Conservation (phyloP, 768 basidiomycete species). For the Termitomyces sp. region DNA sequence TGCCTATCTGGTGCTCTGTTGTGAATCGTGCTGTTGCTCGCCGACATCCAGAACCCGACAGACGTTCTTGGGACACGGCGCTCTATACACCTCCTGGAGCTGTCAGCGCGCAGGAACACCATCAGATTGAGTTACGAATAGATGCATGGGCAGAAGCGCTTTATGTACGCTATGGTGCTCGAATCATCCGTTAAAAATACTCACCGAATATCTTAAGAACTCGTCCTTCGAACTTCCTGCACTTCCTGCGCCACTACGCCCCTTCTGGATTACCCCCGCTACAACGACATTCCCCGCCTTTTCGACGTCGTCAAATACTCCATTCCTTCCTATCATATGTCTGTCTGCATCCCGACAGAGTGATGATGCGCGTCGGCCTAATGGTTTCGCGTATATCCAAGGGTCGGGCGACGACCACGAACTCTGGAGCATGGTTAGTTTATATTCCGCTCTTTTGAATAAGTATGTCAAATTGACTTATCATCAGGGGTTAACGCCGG, state of each 20-base stretch:
- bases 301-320: conserved; percentile 21
- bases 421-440: conserved; percentile 70
- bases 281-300: conserved; percentile 43
- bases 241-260: conserved; percentile 64
- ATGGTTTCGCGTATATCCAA: conserved; percentile 86
- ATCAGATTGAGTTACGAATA: conserved; percentile 65
- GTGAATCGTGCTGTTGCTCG: conserved; percentile 61
- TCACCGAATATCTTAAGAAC: conserved; percentile 30
- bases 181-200: background rate
- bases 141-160: conserved; percentile 68
- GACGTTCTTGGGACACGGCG: conserved; percentile 43
- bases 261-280: conserved; percentile 84
- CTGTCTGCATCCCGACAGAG: conserved; percentile 80
- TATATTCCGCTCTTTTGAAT: background rate
- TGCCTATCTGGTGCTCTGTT: conserved; percentile 93
- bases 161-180: conserved; percentile 35
- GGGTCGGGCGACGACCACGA: conserved; percentile 97
- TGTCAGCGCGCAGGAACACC: conserved; percentile 73
- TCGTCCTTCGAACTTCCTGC: conserved; percentile 69
- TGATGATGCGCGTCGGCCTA: conserved; percentile 48
- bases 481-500: conserved; percentile 8
- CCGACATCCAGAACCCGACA: conserved; percentile 23
- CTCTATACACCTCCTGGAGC: conserved; percentile 69
- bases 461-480: background rate
- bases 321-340: conserved; percentile 73